phyloP scores from a whole-genome alignment of 176 grass and related monocot genomes.

The Triticum aestivum region DNA sequence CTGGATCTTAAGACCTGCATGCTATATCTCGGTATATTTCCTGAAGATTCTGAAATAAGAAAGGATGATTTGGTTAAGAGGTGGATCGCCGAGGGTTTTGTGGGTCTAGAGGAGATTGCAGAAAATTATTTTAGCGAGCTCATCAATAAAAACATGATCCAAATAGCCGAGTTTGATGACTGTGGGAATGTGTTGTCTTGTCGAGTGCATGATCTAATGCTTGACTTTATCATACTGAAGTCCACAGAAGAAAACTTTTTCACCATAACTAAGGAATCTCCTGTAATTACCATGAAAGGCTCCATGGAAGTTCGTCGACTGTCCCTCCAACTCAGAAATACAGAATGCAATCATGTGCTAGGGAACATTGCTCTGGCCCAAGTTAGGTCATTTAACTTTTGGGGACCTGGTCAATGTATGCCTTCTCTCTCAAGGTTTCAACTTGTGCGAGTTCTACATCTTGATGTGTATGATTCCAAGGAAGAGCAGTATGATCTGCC shows the following conservation, averaged over 20 bases:
- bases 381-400: slow-evolving; percentile 17
- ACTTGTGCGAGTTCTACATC: not conserved
- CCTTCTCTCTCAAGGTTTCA: not conserved
- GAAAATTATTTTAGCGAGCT: not conserved
- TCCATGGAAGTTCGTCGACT: not conserved
- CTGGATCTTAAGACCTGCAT: not conserved
- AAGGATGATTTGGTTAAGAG: not conserved
- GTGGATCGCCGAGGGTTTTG: slow-evolving; percentile 28
- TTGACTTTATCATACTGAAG: slow-evolving; percentile 29
- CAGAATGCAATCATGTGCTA: not conserved
- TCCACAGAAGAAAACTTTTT: slow-evolving; percentile 14
- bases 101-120: not conserved
- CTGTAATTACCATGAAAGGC: not conserved
- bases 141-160: slow-evolving; percentile 18
- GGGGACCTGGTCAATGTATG: not conserved
- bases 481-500: not conserved
- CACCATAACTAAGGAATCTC: not conserved
- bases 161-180: not conserved
- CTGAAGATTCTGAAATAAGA: not conserved
- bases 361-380: not conserved
- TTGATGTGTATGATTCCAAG: not conserved
- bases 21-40: slow-evolving; percentile 16
- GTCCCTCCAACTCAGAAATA: not conserved
- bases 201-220: slow-evolving; percentile 10
- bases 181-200: slow-evolving; percentile 17